Percentiles rank a stretch among this genome's conserved stretches.
Conservation (phyloP, 352 stramenopile genomes). For the Phytophthora citrophthora region DNA sequence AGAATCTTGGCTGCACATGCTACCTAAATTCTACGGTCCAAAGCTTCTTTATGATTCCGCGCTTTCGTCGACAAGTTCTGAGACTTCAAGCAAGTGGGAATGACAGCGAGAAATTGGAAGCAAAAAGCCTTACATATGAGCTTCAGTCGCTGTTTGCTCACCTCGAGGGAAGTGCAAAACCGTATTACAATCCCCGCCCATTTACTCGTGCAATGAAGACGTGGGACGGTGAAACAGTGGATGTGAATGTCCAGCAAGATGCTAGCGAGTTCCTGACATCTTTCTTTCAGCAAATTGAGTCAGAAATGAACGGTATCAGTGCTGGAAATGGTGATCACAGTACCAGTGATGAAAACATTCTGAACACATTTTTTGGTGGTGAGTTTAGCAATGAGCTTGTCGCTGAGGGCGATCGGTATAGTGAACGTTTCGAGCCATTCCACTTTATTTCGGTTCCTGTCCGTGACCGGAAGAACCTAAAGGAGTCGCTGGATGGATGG, state of each 20-base stretch:
- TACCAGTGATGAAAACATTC: slow-evolving; percentile 73
- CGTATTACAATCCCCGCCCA: slow-evolving; percentile 82
- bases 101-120: slow-evolving; percentile 20
- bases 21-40: slow-evolving; percentile 97
- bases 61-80: slow-evolving; percentile 89
- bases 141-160: slow-evolving; percentile 93
- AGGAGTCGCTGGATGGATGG: slow-evolving; percentile 87
- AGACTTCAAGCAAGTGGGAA: slow-evolving; percentile 44
- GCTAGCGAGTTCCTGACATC: slow-evolving; percentile 93
- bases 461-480: slow-evolving; percentile 86
- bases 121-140: slow-evolving; percentile 74
- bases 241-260: slow-evolving; percentile 93
- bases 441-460: slow-evolving; percentile 92
- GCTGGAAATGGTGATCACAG: slow-evolving; percentile 32
- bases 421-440: slow-evolving; percentile 90
- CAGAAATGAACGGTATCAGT: slow-evolving; percentile 85
- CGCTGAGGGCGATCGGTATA: slow-evolving; percentile 86
- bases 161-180: slow-evolving; percentile 84
- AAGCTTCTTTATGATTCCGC: slow-evolving; percentile 95
- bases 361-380: slow-evolving; percentile 90
- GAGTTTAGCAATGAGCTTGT: slow-evolving; percentile 94
- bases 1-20: slow-evolving; percentile 96
- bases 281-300: slow-evolving; percentile 94
- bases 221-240: slow-evolving; percentile 87
- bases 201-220: slow-evolving; percentile 89